Evolutionary conservation across 768 basidiomycete species (phyloP), one percentile per base, ranked within the genome.

Genomic region (Tephrocybe rancida): DNA sequence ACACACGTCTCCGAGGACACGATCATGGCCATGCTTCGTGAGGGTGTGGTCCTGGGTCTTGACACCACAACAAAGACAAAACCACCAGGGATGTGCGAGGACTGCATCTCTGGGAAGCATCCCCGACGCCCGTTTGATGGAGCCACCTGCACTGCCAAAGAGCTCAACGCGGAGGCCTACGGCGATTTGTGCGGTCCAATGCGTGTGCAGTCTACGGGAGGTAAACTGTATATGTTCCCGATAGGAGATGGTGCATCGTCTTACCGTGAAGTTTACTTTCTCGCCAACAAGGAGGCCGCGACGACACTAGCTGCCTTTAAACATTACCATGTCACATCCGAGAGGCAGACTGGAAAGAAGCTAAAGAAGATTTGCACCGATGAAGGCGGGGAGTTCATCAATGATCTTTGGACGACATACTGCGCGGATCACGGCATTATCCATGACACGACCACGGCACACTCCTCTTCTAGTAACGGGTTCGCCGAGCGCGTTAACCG

Each of bases 161-260:
- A 60, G 13, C 32, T 57, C 0, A 44, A 45, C 19, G 44, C 45
- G 14, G 14, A 21, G 3, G 44, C 46, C 16, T 29, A 54, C 27
- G 24, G 61, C 16, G 64, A 72, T 42, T 29, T 72, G 0, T 70
- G 62, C 62, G 66, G 67, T n/a, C 67, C 65, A 2, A 44, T 64
- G 1, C 47, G 56, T 0, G 49, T 58, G 0, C 38, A 34, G 10
- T 67, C 58, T 0, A 37, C 48, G 0, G 61, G 63, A 6, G 64
- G 64, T 0, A 51, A 54, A 0, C 21, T 22, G 0, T 68, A 71
- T 38, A 60, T 69, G 42, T 62, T 73, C 52, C 19, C 62, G 0
- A 48, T 67, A 1, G 60, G 59, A 0, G 65, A 71, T 50, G 61
- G 66, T 1, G 57, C 45, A 5, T 59, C 59, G 0, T 60, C 62